Evolutionary conservation across 2,329 filamentous ascomycete genomes (phyloP).

Genomic region (Fusarium armeniacum): DNA sequence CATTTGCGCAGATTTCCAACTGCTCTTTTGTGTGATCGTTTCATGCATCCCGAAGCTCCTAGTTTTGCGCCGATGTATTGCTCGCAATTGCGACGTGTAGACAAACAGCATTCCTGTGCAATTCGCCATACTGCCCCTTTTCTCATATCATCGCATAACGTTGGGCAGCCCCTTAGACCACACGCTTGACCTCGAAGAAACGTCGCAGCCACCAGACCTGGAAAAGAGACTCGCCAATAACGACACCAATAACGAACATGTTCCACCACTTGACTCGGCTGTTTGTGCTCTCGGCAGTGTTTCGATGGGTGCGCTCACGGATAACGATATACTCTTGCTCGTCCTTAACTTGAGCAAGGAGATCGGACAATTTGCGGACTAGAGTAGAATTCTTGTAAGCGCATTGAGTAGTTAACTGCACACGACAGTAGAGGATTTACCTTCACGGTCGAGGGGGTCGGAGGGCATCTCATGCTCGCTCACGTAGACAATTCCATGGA

Average conservation of each 20-base stretch:
- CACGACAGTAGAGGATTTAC: slow-evolving; percentile 62
- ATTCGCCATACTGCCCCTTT: slow-evolving; percentile 9
- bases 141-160: slow-evolving; percentile 20
- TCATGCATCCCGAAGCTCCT: slow-evolving; percentile 38
- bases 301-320: slow-evolving; percentile 94
- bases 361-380: slow-evolving; percentile 88
- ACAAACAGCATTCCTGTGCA: slow-evolving; percentile 33
- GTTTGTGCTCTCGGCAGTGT: slow-evolving; percentile 99
- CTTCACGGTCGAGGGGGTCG: slow-evolving; percentile 92
- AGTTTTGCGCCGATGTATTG: slow-evolving; percentile 44
- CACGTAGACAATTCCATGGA: slow-evolving; percentile 98
- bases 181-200: slow-evolving; percentile 90
- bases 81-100: slow-evolving; percentile 34
- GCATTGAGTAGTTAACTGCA: not conserved
- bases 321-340: slow-evolving; percentile 98
- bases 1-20: slow-evolving; percentile 33
- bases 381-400: slow-evolving; percentile 14
- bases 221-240: slow-evolving; percentile 93
- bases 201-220: slow-evolving; percentile 99
- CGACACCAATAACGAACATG: slow-evolving; percentile 90
- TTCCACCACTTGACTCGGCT: slow-evolving; percentile 99
- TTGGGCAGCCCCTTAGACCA: slow-evolving; percentile 62
- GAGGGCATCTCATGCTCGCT: slow-evolving; percentile 85
- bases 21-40: slow-evolving; percentile 33
- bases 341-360: slow-evolving; percentile 93